A percentile compares a stretch with the other conserved stretches of the same genome.
Conservation (phyloP, 2,329 filamentous ascomycete genomes). For the Colletotrichum echinochloae region DNA sequence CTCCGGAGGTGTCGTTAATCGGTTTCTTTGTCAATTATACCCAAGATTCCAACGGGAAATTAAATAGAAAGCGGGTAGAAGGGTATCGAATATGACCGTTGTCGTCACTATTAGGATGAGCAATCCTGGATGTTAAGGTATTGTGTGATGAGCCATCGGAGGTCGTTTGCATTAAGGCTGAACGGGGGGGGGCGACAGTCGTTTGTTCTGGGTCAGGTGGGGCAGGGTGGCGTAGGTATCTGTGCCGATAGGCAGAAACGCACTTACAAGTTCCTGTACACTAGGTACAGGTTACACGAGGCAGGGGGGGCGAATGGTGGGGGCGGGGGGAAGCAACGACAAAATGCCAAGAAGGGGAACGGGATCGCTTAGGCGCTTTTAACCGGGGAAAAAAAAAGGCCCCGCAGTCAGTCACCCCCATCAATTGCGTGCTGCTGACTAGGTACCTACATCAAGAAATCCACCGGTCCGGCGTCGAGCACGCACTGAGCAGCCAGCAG, state of each 20-base stretch:
- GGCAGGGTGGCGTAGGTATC: conserved; percentile 8
- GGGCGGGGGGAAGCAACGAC: neutral
- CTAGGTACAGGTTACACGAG: neutral
- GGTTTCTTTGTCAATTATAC: neutral
- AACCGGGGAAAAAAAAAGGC: neutral
- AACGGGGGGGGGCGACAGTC: conserved; percentile 15
- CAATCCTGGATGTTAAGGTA: neutral
- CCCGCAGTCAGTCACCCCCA: neutral
- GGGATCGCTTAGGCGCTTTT: conserved; percentile 6
- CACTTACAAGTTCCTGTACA: no score
- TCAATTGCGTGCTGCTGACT: conserved; percentile 8
- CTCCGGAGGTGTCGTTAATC: neutral
- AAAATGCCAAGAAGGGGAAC: neutral
- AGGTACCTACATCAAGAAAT: neutral
- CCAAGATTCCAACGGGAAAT: neutral
- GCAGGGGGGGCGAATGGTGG: conserved; percentile 5
- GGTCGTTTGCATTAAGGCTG: conserved; percentile 17
- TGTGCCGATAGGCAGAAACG: neutral
- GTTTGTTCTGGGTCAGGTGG: conserved; percentile 4
- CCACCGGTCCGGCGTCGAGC: neutral
- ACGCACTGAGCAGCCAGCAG: conserved; percentile 9
- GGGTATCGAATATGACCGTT: neutral
- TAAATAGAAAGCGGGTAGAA: neutral
- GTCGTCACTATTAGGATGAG: conserved; percentile 12
- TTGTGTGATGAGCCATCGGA: neutral